Evolutionary conservation across 768 basidiomycete species (phyloP), one percentile per base, ranked within the genome.

Genomic region (Tricholoma matsutake): DNA sequence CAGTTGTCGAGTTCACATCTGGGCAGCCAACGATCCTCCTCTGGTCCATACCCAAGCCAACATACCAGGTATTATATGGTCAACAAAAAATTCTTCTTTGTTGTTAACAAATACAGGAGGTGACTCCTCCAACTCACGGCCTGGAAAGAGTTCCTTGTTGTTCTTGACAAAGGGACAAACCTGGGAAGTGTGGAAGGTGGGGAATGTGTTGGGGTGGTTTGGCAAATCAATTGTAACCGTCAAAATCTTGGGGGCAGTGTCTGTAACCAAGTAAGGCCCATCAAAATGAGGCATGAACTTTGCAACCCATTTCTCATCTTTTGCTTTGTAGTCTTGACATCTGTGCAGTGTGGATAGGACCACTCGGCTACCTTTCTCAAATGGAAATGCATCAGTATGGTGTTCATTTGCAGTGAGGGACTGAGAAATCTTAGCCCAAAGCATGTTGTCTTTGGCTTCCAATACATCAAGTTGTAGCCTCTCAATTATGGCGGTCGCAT

Each of bases 331-430:
- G 1, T 71, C 60, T 3, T 57, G 54, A 0, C 63, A 16, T 0
- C 65, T 60, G 22, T 76, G 56, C 1, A 62, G 52, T 0, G 72
- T 77, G 0, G 68, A 69, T 0, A 79, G 61, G 47, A 75, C 57
- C 0, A 79, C 74, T 0, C 20, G 57, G n/a, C 76, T 68, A 0
- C 62, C 64, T 2, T 61, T 43, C 2, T 34, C 25, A n/a, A 60
- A 57, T 0, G 25, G 22, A 4, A 54, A n/a, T 4, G 61, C 29
- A 51, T 51, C 49, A 51, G 49, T 28, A 29, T 13, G 28, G 10
- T 51, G 49, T 14, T 51, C 28, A 16, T 51, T 51, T 29, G 25
- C 28, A 7, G 49, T 16, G 7, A 51, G 49, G 13, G 49, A 29
- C 13, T 51, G 45, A 9, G 45, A 47, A 25, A 47, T 47, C 45